Conservation (phyloP, 805 yeast genomes). For the Candida insectorum region DNA sequence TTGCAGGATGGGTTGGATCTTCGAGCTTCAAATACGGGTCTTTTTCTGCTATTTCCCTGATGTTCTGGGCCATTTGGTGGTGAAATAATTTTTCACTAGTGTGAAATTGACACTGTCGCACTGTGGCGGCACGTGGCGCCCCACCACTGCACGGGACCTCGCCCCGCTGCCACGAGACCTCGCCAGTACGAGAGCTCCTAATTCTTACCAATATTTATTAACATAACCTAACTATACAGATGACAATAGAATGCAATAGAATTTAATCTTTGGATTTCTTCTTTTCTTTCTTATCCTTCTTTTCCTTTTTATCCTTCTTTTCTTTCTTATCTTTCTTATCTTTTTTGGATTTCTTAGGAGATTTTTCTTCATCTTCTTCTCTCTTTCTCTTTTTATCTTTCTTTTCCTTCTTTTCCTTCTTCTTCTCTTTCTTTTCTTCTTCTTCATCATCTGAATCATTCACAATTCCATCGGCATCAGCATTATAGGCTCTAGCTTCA, state of each 20-base stretch:
- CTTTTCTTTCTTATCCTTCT: constrained; percentile 24
- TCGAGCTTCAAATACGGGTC: constrained; percentile 12
- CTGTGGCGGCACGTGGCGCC: too few relatives aligned
- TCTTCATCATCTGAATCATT: constrained; percentile 21
- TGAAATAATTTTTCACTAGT: not conserved
- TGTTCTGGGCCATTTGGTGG: not conserved
- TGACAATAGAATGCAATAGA: constrained; percentile 1
- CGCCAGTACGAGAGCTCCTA: too few relatives aligned
- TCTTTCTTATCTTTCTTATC: constrained; percentile 26
- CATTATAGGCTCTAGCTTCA: constrained; percentile 86
- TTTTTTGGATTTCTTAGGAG: constrained; percentile 24
- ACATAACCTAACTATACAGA: not conserved
- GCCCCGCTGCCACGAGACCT: too few relatives aligned
- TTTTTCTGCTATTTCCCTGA: constrained; percentile 5
- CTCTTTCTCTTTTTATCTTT: constrained; percentile 26
- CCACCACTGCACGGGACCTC: too few relatives aligned
- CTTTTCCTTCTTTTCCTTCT: constrained; percentile 15
- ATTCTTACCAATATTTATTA: not conserved
- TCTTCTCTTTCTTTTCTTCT: constrained; percentile 24
- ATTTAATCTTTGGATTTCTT: constrained; percentile 7
- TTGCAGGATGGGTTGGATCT: constrained; percentile 75
- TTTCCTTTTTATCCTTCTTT: constrained; percentile 27
- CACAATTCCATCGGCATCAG: constrained; percentile 80
- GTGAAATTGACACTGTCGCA: too few relatives aligned
- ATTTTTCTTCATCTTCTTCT: constrained; percentile 24